phyloP scores from a whole-genome alignment of 73 alveolate species.

The Paramecium caudatum region DNA sequence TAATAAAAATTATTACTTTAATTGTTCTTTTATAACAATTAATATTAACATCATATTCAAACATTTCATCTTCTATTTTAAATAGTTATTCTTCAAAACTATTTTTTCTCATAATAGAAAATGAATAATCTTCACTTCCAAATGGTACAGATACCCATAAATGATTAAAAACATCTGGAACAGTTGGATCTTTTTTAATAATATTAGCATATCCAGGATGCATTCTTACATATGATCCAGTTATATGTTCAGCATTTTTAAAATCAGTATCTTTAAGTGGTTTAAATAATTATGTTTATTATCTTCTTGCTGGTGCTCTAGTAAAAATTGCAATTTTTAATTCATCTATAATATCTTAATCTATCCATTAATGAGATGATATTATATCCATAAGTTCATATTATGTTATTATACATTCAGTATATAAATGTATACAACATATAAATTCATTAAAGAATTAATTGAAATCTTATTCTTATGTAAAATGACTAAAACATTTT shows the following conservation, averaged over 20 bases:
- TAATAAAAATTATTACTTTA: neutral
- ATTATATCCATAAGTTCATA: constrained; percentile 29
- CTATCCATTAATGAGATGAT: neutral
- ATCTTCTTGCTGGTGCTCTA: constrained; percentile 62
- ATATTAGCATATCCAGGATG: constrained; percentile 70
- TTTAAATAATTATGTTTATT: constrained; percentile 37
- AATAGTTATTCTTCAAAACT: constrained; percentile 74
- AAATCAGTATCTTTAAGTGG: constrained; percentile 67
- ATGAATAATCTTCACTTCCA: constrained; percentile 78
- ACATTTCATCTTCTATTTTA: constrained; percentile 78
- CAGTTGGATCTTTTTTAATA: constrained; percentile 2
- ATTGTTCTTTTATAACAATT: constrained; percentile 62
- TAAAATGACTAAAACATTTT: constrained; percentile 9
- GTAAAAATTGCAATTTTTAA: constrained; percentile 9
- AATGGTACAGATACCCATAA: constrained; percentile 63
- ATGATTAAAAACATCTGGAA: constrained; percentile 56
- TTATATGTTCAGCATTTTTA: constrained; percentile 63
- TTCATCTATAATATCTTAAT: constrained; percentile 32
- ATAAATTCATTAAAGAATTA: constrained; percentile 44
- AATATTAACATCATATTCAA: constrained; percentile 73
- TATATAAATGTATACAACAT: constrained; percentile 3
- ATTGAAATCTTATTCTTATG: neutral
- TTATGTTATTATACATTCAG: constrained; percentile 60
- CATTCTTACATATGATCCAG: constrained; percentile 67
- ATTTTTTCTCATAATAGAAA: constrained; percentile 74